Evolutionary conservation across 1,284 basidiomycete species (phyloP), one percentile per base, ranked within the genome.

Genomic region (Vanrija humicola): DNA sequence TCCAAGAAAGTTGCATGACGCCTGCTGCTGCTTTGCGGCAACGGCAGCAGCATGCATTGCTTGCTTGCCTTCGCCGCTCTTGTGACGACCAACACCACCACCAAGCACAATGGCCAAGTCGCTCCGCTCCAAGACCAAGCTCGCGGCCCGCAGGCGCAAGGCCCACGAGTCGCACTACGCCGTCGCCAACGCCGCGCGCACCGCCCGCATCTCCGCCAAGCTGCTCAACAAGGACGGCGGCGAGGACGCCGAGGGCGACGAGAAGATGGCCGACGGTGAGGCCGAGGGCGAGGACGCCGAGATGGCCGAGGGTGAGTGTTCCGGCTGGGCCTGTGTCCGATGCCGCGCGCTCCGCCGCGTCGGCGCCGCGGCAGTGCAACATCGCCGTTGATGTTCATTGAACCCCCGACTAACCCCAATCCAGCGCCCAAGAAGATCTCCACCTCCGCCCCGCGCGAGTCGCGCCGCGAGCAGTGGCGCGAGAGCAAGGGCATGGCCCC

Each of bases 111-210:
- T 97, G 94, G 93, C 90, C 55, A 98, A 97, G 81, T 93, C 90
- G 43, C 83, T 88, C 50, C 84, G 93, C 70, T 90, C 90, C 18
- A 95, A 93, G 79, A 82, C 84, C 60, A 96, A 96, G 78, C 86
- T 91, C 50, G 80, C 85, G 34, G 89, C 86, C 70, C 85, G 94
- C 61, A 82, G 86, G 15, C 87, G 88, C 69, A 97, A 96, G 79
- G 86, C 95, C 58, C 82, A 85, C 70, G 81, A 84, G 52, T 85
- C 87, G 48, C 84, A 89, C 62, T 97, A 92, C 73, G 89, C 90
- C 52, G 89, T 86, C 1, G 82, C 84, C 2, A 87, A 92, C 63
- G 90, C 93, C 14, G 89, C 89, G 25, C 86, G 94, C 39, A 80
- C 94, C 18, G 78, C 88, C 59, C 83, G 91, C 48, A 80, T 97